Conservation (phyloP, 306 rosid species). For the Cicer cuneatum region DNA sequence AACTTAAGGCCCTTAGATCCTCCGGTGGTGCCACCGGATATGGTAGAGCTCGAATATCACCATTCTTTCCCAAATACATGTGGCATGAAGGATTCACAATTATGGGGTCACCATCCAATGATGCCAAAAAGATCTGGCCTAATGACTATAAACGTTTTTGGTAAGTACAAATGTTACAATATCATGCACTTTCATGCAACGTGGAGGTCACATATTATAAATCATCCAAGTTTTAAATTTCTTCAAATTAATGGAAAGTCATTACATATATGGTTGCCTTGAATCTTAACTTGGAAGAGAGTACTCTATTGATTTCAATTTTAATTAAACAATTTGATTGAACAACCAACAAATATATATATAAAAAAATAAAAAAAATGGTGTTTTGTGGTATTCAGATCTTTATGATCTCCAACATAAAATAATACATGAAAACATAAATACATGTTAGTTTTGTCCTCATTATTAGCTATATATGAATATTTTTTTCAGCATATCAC, state of each 20-base stretch:
- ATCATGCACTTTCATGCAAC: constrained; percentile 66
- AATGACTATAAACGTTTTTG: constrained; percentile 61
- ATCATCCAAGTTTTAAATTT: neutral
- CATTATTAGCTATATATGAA: constrained; percentile 11
- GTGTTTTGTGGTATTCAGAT: constrained; percentile 15
- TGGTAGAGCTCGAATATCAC: constrained; percentile 69
- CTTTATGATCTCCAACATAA: constrained; percentile 11
- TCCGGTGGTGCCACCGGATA: constrained; percentile 60
- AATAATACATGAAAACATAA: neutral
- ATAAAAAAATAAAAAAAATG: neutral
- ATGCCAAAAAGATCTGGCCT: constrained; percentile 73
- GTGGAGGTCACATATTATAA: neutral
- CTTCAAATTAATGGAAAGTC: constrained; percentile 7
- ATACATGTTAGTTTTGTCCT: constrained; percentile 34
- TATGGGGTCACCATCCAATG: constrained; percentile 60
- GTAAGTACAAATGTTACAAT: constrained; percentile 52
- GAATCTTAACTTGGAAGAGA: neutral
- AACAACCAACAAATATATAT: neutral
- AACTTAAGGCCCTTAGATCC: constrained; percentile 61
- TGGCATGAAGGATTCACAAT: constrained; percentile 96
- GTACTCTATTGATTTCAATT: neutral
- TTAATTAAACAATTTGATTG: constrained; percentile 5
- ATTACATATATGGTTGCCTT: neutral
- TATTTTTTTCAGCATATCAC: neutral
- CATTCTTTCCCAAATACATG: constrained; percentile 66